Evolutionary conservation across 805 yeast genomes (phyloP).

Genomic region (Ogataea dorogensis): DNA sequence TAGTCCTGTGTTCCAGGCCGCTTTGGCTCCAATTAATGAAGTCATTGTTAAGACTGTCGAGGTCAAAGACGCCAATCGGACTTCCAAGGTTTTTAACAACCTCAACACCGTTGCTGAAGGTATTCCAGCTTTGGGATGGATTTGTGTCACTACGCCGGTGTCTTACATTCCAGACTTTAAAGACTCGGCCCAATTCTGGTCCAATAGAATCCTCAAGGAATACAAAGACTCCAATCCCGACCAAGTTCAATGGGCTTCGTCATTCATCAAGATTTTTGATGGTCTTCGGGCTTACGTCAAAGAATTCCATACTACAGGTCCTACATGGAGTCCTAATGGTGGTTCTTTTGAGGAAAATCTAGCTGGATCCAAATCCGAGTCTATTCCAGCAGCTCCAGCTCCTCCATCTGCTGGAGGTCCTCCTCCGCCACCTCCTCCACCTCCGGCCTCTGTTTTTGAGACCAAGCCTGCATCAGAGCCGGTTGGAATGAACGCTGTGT

Average conservation of each 20-base stretch:
- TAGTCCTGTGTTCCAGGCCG: constrained; percentile 51
- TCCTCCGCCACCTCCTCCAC: constrained; percentile 88
- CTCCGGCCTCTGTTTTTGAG: constrained; percentile 81
- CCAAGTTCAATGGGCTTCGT: constrained; percentile 80
- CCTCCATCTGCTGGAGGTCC: constrained; percentile 40
- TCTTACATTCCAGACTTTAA: constrained; percentile 76
- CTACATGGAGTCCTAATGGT: constrained; percentile 62
- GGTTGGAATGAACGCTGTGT: constrained; percentile 79
- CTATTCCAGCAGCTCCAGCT: constrained; percentile 29
- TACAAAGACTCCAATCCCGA: constrained; percentile 66
- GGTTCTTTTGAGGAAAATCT: constrained; percentile 62
- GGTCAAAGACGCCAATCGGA: constrained; percentile 73
- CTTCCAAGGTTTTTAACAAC: constrained; percentile 62
- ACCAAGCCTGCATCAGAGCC: constrained; percentile 46
- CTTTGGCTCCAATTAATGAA: constrained; percentile 68
- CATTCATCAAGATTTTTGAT: constrained; percentile 61
- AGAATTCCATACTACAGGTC: constrained; percentile 80
- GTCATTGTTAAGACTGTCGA: constrained; percentile 55
- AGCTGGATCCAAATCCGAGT: constrained; percentile 13
- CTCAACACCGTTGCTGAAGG: constrained; percentile 88
- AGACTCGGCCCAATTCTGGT: constrained; percentile 93
- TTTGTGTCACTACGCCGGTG: constrained; percentile 72
- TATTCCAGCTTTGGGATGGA: constrained; percentile 89
- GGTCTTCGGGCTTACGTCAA: constrained; percentile 72
- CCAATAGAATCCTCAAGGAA: constrained; percentile 86